Evolutionary conservation across 305 asterid species (phyloP), one percentile per base, ranked within the genome.

Genomic region (Withania somnifera): DNA sequence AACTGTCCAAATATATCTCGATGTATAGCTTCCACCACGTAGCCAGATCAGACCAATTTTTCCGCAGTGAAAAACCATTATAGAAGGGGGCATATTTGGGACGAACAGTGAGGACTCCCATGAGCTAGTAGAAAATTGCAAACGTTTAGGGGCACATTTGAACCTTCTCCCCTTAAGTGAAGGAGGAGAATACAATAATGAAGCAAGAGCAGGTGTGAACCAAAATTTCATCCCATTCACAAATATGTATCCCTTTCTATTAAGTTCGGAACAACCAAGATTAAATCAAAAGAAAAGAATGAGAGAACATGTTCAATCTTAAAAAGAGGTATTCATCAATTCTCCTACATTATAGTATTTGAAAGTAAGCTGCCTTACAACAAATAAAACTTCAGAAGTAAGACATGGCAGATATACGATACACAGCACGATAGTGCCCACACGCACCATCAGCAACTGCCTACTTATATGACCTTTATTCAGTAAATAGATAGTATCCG

Each of bases 381-480:
- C 80, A 9, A 75, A 75, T 75, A 75, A 75, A 75, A 75, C 42
- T 26, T 75, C 24, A 75, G 80, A 47, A 50, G 79, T 26, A 26
- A 75, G 80, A 47, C 80, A 47, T 15, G 61, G n/a, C 61, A 75
- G 50, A 50, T 75, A 19, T 75, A 75, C 80, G 50, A 15, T 51
- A 30, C 30, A 75, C 57, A 47, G 80, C 45, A 75, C 3, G 61
- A 75, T 28, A 45, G 79, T 4, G 6, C 47, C 47, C 14, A 36
- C 2, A 28, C 17, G 28, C 47, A 73, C 24, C 63, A 75, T n/a
- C 60, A 15, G 28, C 60, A 75, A 28, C 40, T 14, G 60, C 30
- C 80, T 75, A 50, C 10, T 28, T 75, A 75, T 75, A 75, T 28
- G 80, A 75, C 80, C 45, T 61, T 75, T 75, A 75, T 75, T 75